phyloP scores from a whole-genome alignment of 805 yeast genomes.

The Lipomyces kockii region DNA sequence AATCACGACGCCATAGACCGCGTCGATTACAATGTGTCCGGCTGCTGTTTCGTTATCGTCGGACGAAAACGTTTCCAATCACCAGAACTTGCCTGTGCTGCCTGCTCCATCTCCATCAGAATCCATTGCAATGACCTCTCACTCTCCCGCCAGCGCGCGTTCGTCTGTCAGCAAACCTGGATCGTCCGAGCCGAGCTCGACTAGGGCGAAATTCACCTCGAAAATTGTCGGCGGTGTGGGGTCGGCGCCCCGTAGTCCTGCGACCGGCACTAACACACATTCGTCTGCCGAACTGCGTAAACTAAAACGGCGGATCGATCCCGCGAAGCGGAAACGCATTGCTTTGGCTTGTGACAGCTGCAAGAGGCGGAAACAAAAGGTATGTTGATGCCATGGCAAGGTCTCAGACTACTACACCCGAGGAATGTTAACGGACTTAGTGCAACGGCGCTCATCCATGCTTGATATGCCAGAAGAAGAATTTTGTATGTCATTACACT shows the following conservation, averaged over 20 bases:
- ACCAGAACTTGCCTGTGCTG: neutral
- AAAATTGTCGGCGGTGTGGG: neutral
- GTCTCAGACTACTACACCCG: neutral
- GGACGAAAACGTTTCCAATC: neutral
- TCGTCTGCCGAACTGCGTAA: constrained; percentile 35
- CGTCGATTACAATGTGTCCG: too few species aligned
- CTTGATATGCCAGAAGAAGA: constrained; percentile 44
- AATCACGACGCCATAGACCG: neutral
- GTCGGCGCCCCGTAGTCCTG: neutral
- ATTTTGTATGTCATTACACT: constrained; percentile 42
- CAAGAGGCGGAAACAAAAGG: constrained; percentile 50
- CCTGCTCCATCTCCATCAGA: neutral
- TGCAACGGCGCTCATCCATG: constrained; percentile 48
- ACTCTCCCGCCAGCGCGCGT: neutral
- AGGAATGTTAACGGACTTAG: constrained; percentile 17
- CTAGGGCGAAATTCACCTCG: neutral
- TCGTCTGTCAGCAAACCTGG: neutral
- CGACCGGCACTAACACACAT: neutral
- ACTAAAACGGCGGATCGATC: constrained; percentile 37
- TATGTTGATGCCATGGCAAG: neutral
- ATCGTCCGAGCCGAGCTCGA: neutral
- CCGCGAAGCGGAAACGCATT: constrained; percentile 48
- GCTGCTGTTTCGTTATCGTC: too few species aligned
- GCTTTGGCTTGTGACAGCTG: constrained; percentile 56
- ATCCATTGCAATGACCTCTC: neutral